These are phyloP conservation scores for Candida silvatica DNA, from an alignment of 805 yeast species.

Conservation along the genomic window DNA sequence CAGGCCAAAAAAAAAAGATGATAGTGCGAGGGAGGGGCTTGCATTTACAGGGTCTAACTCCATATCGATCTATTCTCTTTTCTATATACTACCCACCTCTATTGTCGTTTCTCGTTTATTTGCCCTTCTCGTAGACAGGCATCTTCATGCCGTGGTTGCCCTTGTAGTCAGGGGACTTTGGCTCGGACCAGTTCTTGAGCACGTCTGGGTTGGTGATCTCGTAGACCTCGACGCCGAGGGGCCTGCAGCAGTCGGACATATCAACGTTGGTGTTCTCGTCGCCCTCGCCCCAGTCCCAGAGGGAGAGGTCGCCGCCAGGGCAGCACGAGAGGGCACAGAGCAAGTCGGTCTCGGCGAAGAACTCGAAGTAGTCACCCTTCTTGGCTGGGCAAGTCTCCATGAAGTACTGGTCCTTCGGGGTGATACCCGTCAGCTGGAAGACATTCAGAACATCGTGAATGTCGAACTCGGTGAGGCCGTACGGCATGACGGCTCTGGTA, in stretches of 20 bases:
- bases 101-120: too few species aligned
- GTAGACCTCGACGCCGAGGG: slow-evolving; percentile 55
- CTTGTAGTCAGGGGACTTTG: slow-evolving; percentile 40
- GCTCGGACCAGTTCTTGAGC: slow-evolving; percentile 42
- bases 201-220: slow-evolving; percentile 36
- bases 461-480: slow-evolving; percentile 55
- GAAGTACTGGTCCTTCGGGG: slow-evolving; percentile 56
- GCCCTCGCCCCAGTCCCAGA: slow-evolving; percentile 68
- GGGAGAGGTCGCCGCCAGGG: slow-evolving; percentile 62
- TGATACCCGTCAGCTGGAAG: slow-evolving; percentile 61
- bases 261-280: slow-evolving; percentile 34
- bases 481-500: slow-evolving; percentile 48
- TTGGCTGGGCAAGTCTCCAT: slow-evolving; percentile 66
- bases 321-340: slow-evolving; percentile 59
- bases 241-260: slow-evolving; percentile 56
- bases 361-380: slow-evolving; percentile 51
- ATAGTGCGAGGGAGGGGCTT: too few species aligned
- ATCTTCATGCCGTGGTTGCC: slow-evolving; percentile 46
- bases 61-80: too few species aligned
- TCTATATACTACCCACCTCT: too few species aligned
- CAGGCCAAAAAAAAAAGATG: too few species aligned
- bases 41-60: too few species aligned
- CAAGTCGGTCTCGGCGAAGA: slow-evolving; percentile 59
- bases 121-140: slow-evolving; percentile 14
- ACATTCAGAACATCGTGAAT: slow-evolving; percentile 65